phyloP scores from a whole-genome alignment of 495 filamentous ascomycete species.

The Tetracladium setigerum region DNA sequence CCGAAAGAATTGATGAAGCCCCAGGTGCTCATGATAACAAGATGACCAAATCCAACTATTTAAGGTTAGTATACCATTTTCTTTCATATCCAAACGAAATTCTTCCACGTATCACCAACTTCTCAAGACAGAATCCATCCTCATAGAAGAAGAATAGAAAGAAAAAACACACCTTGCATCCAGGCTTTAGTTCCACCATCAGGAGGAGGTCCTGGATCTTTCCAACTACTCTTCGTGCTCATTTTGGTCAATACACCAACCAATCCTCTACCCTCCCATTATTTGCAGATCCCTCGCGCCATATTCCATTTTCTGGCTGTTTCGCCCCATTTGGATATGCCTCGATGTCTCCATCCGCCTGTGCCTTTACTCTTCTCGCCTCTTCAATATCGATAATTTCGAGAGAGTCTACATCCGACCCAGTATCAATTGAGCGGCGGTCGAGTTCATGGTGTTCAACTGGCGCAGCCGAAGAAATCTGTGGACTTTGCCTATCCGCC shows the following conservation, averaged over 20 bases:
- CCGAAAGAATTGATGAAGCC: conserved; percentile 70
- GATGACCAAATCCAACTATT: conserved; percentile 8
- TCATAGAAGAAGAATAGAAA: neutral
- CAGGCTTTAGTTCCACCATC: conserved; percentile 45
- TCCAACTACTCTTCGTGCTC: conserved; percentile 33
- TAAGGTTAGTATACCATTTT: neutral
- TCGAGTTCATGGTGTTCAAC: too few relatives aligned
- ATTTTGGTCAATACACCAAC: conserved; percentile 28
- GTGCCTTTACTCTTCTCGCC: neutral
- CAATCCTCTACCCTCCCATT: conserved; percentile 2
- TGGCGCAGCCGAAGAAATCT: too few relatives aligned
- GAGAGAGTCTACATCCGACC: too few relatives aligned
- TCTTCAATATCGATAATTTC: neutral
- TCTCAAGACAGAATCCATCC: too few relatives aligned
- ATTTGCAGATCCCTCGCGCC: neutral
- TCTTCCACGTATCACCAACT: too few relatives aligned
- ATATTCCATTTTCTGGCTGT: neutral
- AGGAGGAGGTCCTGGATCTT: conserved; percentile 41
- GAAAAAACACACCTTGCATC: conserved; percentile 29
- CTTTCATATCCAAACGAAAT: neutral
- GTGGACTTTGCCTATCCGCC: too few relatives aligned
- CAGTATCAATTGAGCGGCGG: too few relatives aligned
- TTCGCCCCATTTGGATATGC: neutral
- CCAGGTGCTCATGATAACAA: conserved; percentile 50
- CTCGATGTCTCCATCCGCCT: neutral